phyloP scores from a whole-genome alignment of 2,329 filamentous ascomycete species.

The Neofusicoccum parvum region DNA sequence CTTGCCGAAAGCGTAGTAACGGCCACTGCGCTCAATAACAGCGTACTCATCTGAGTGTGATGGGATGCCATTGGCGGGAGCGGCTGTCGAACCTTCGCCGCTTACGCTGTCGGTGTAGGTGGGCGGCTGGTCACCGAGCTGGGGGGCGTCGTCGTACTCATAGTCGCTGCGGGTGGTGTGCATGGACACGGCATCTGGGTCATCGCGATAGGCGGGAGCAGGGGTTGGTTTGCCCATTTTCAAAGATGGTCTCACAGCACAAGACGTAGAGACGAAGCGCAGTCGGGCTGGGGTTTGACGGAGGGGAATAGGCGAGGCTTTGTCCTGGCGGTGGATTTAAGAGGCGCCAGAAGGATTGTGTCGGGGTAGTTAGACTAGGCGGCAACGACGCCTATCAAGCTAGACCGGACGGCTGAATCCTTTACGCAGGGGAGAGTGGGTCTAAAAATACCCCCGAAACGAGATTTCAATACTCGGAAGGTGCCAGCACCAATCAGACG shows the following conservation, averaged over 20 bases:
- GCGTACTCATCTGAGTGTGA: conserved; percentile 13
- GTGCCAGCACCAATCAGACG: neutral
- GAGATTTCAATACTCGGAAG: neutral
- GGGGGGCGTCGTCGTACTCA: conserved; percentile 40
- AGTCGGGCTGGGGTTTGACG: neutral
- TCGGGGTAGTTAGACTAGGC: neutral
- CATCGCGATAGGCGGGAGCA: conserved; percentile 35
- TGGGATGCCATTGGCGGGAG: neutral
- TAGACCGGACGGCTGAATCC: conserved; percentile 26
- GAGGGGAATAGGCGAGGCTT: conserved; percentile 5
- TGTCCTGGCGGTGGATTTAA: neutral
- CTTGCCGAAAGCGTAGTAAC: conserved; percentile 17
- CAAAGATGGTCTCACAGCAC: neutral
- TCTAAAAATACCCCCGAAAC: conserved; percentile 9
- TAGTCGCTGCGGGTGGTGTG: conserved; percentile 43
- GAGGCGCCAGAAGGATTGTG: neutral
- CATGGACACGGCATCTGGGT: conserved; percentile 38
- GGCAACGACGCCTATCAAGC: conserved; percentile 18
- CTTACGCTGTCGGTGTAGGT: conserved; percentile 36
- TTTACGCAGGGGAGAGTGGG: neutral
- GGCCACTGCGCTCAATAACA: conserved; percentile 15
- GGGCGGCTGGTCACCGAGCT: conserved; percentile 35
- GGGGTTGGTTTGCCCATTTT: conserved; percentile 36
- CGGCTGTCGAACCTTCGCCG: neutral
- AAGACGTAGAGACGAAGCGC: neutral